These are phyloP conservation scores for Oryza longistaminata DNA, from an alignment of 176 grass and related monocot genomes.

Conservation along the genomic window DNA sequence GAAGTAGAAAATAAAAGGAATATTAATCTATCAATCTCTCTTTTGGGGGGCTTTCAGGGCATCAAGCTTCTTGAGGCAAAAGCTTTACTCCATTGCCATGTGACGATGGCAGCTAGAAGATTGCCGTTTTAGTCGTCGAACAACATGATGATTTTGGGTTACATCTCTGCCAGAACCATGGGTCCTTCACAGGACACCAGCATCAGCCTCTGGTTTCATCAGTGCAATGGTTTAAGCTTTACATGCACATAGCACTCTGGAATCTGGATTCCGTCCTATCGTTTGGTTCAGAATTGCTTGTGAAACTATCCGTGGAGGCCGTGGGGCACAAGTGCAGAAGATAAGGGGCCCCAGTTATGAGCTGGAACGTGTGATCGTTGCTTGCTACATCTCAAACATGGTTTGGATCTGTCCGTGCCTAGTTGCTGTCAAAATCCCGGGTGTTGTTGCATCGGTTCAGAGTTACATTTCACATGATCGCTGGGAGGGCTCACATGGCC, in stretches of 20 bases:
- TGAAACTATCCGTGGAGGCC: conserved; percentile 11
- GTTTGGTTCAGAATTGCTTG: conserved; percentile 32
- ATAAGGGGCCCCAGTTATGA: conserved; percentile 38
- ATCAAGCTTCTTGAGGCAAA: conserved; percentile 24
- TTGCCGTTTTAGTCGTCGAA: conserved; percentile 7
- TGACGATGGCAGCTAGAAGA: conserved; percentile 19
- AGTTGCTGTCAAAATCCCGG: conserved; percentile 26
- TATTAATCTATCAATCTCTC: background rate
- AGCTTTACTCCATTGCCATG: conserved; percentile 26
- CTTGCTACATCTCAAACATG: conserved; percentile 28
- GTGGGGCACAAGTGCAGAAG: conserved; percentile 23
- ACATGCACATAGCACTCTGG: background rate
- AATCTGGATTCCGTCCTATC: conserved; percentile 15
- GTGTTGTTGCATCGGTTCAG: conserved; percentile 5
- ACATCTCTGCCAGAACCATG: conserved; percentile 34
- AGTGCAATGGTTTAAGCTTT: conserved; percentile 33
- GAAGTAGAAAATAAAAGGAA: conserved; percentile 27
- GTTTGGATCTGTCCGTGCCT: conserved; percentile 7
- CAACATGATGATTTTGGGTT: conserved; percentile 38
- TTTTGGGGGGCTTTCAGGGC: conserved; percentile 32
- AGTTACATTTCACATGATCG: conserved; percentile 48
- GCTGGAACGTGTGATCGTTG: conserved; percentile 40
- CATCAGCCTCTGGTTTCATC: conserved; percentile 33
- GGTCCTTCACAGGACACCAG: conserved; percentile 16
- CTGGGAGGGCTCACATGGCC: conserved; percentile 52